Base-by-base conservation (phyloP, 2,329 filamentous ascomycete species). In the Alternaria burnsii region DNA sequence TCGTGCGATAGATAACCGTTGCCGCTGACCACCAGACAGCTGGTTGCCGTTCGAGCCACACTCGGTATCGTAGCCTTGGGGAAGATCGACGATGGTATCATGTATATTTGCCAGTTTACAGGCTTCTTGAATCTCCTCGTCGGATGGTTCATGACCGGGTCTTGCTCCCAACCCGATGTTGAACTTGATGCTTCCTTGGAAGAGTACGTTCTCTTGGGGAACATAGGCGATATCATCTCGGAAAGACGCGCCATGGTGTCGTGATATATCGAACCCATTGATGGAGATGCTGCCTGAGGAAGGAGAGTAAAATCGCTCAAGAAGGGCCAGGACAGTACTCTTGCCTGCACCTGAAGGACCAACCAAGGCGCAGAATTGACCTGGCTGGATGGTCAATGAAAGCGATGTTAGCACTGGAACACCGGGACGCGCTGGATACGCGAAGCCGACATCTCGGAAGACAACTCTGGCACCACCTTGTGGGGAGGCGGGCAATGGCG, bases 61-160 rank as follows among this genome's bases (percentile, higher is more conserved):
- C n/a, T 76, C 74, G 0, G 89, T 91, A 12, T 89, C 78, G 71
- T 92, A 92, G 0, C 88, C 88, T 14, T 89, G 79, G 0, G 89
- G 88, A 16, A 92, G 78, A 1, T 82, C 78, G 58, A 81, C 78
- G 66, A 92, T 89, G 24, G 86, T 87, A 26, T 91, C 87, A 76
- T 92, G 89, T 63, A 92, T 90, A 71, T 90, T 90, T 36, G 89
- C 89, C 16, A 90, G 78, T 58, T 84, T 84, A 71, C 89, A 91
- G 0, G 89, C 89, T 54, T 87, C 85, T 63, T 89, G 83, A 46
- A 92, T 88, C 47, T 91, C 89, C 9, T 81, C 84, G 44, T 87
- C 80, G 1, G 83, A 85, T 1, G 85, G 85, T 34, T 85, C 82
- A 41, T 84, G 79, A 12, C 82, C 84, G 1, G 87, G 88, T 1